A percentile compares a stretch with the other conserved stretches of the same genome.
Conservation (phyloP, 306 rosid species). For the Lagenaria siceraria region DNA sequence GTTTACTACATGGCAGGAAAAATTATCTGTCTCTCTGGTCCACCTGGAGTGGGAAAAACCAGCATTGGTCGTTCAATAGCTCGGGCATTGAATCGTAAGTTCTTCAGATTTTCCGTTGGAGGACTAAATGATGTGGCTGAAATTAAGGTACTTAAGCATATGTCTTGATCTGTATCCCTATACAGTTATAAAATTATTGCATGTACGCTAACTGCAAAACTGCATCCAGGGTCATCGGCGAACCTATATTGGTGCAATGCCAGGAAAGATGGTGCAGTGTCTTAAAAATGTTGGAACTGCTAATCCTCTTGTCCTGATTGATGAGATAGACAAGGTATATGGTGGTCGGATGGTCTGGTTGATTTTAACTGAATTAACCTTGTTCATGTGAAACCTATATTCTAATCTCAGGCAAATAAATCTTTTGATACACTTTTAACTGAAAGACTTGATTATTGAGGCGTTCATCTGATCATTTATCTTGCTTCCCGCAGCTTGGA, state of each 20-base stretch:
- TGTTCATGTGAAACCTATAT: neutral
- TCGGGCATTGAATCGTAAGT: conserved; percentile 90
- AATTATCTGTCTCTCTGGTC: conserved; percentile 96
- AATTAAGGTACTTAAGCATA: conserved; percentile 57
- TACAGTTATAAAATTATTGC: neutral
- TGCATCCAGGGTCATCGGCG: conserved; percentile 92
- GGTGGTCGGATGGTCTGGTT: conserved; percentile 13
- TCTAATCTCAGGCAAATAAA: neutral
- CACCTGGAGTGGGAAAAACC: conserved; percentile 99
- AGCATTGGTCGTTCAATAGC: conserved; percentile 99
- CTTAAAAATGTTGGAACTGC: conserved; percentile 94
- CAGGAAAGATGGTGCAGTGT: conserved; percentile 99
- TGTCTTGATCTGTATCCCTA: neutral
- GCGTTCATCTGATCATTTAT: neutral
- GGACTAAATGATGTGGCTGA: conserved; percentile 98
- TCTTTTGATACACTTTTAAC: neutral
- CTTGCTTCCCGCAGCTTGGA: conserved; percentile 60
- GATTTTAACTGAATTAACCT: neutral
- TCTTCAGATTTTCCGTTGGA: conserved; percentile 93
- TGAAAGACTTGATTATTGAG: neutral
- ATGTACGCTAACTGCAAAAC: conserved; percentile 14
- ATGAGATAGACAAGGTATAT: conserved; percentile 94
- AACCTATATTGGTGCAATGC: conserved; percentile 99
- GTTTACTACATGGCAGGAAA: conserved; percentile 39
- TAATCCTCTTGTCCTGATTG: conserved; percentile 94